Evolutionary conservation across 306 rosid species (phyloP), one percentile per base, ranked within the genome.

Genomic region (Glycine soja): DNA sequence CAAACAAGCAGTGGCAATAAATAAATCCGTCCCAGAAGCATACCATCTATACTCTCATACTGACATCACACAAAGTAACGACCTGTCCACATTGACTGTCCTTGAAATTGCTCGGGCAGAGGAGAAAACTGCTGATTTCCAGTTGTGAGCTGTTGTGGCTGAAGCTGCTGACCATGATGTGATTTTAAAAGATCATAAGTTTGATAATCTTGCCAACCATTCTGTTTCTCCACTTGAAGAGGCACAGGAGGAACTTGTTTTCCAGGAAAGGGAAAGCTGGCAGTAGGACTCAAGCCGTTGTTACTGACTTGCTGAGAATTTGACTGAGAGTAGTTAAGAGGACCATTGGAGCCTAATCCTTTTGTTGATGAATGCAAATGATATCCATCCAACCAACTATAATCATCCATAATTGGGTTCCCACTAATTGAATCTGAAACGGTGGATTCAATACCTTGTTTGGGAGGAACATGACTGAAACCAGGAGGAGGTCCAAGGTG

Each of bases 341-440:
- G 80, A 79, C 83, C 80, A 79, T 63, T 81, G 53, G 77, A 14
- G 57, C 78, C 86, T 63, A 87, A 32, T 63, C 82, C 87, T 77
- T 77, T 90, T 3, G 83, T 78, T 63, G 91, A 91, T 54, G 94
- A 65, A 34, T 88, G 89, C 77, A 91, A 78, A 69, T 91, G 94
- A 91, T 92, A 91, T 58, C 98, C 98, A 90, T 94, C 98, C 89
- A 94, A 88, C 98, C 98, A 94, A 86, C 97, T 86, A 76, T 94
- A 94, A 80, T 94, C 97, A 76, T 94, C 98, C 89, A 92, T 61
- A 58, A 88, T 72, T 63, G 87, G 93, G 85, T 84, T 92, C 68
- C 80, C 97, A 76, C 84, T 88, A 46, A 81, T 64, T 24, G 77
- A 72, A 54, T 90, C 98, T n/a, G 90, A 82, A 59, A 82, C 81